phyloP scores from a whole-genome alignment of 257 asterid species.

The Scutellaria minor region DNA sequence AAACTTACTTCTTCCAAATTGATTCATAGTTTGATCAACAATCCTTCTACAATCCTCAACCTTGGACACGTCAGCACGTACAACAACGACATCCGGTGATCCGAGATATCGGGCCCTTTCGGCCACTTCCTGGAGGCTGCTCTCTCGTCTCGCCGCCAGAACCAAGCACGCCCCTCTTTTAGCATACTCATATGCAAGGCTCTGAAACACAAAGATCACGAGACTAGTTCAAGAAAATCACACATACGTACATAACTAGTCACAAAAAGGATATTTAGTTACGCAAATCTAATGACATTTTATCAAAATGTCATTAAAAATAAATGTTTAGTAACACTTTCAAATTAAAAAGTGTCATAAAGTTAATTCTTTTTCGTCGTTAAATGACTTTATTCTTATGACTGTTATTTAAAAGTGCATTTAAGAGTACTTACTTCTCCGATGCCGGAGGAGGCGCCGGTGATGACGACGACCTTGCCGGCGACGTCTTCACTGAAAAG shows the following conservation, averaged over 20 bases:
- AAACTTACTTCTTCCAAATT: conserved; percentile 53
- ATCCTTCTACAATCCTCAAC: conserved; percentile 58
- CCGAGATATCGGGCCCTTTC: conserved; percentile 56
- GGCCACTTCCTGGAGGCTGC: conserved; percentile 59
- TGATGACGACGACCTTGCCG: conserved; percentile 75
- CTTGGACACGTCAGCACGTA: conserved; percentile 56
- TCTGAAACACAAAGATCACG: conserved; percentile 34
- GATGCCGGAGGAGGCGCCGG: conserved; percentile 95
- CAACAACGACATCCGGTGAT: conserved; percentile 50
- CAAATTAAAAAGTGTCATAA: too few relatives aligned
- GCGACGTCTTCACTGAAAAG: conserved; percentile 65
- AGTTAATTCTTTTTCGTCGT: too few relatives aligned
- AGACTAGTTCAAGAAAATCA: too few relatives aligned
- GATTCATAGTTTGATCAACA: conserved; percentile 60
- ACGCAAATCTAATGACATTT: too few relatives aligned
- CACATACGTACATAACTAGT: too few relatives aligned
- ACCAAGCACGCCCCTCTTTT: conserved; percentile 63
- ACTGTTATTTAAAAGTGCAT: too few relatives aligned
- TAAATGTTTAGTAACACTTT: too few relatives aligned
- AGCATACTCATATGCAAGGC: conserved; percentile 72
- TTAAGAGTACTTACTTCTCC: conserved; percentile 60
- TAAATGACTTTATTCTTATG: too few relatives aligned
- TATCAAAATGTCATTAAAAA: too few relatives aligned
- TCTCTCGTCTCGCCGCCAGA: conserved; percentile 63
- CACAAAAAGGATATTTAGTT: too few relatives aligned